Conservation (phyloP, 495 filamentous ascomycete genomes). For the Aspergillus panamensis region DNA sequence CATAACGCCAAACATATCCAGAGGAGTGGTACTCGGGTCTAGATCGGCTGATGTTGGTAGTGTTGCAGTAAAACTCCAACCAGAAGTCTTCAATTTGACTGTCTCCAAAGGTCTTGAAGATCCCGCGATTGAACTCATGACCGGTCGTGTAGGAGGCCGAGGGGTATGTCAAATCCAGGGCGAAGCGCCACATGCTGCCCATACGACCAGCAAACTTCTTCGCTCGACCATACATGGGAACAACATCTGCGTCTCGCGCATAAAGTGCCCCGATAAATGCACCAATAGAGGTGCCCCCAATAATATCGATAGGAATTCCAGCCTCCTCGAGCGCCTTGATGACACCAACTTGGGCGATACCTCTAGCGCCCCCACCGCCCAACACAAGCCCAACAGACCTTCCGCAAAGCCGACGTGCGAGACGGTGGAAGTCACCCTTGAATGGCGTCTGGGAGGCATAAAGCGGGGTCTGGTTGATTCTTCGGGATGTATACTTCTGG, state of each 20-base stretch:
- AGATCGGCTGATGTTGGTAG: constrained; percentile 91
- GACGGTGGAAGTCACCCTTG: constrained; percentile 93
- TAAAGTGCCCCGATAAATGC: constrained; percentile 95
- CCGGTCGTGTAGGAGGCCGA: constrained; percentile 94
- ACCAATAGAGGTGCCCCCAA: constrained; percentile 97
- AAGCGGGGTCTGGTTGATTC: constrained; percentile 77
- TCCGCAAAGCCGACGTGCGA: constrained; percentile 86
- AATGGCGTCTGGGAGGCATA: constrained; percentile 90
- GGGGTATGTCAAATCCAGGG: constrained; percentile 91
- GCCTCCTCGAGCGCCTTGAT: constrained; percentile 95
- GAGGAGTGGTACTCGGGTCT: constrained; percentile 87
- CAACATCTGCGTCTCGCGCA: constrained; percentile 91
- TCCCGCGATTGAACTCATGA: constrained; percentile 97
- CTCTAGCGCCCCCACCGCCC: constrained; percentile 88
- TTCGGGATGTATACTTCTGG: constrained; percentile 90
- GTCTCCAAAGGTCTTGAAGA: constrained; percentile 97
- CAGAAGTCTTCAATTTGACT: constrained; percentile 98
- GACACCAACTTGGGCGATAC: constrained; percentile 87
- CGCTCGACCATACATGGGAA: constrained; percentile 91
- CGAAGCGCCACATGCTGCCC: constrained; percentile 97
- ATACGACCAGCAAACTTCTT: constrained; percentile 97
- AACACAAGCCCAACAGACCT: constrained; percentile 93
- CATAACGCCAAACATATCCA: constrained; percentile 95
- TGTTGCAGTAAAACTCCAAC: constrained; percentile 99
- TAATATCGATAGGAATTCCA: constrained; percentile 92